Base-by-base conservation (phyloP, 2,329 filamentous ascomycete genomes). In the Colletotrichum sp. region DNA sequence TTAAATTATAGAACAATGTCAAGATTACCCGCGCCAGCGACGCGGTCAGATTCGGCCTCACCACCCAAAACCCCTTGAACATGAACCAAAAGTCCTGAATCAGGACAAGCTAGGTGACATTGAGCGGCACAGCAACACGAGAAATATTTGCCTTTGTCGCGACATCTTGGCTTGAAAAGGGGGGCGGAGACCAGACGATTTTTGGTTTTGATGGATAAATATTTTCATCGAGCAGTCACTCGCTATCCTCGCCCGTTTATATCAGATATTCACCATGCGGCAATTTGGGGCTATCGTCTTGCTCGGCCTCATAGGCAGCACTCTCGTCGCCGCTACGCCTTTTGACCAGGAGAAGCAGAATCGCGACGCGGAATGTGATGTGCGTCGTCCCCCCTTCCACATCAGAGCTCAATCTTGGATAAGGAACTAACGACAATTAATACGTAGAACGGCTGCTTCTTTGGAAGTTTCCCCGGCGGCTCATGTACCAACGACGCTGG, bases 341-440 rank as follows among this genome's bases (percentile, higher is more conserved):
- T 60, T 60, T 60, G 27, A 18, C 56, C 16, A 27, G 27, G 56
- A 30, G 56, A 27, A 60, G 27, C 56, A 60, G 25, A 60, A 60
- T 27, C 56, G 25, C 28, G 56, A 30, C 25, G 56, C 56, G 16
- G 56, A 60, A 60, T 32, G 27, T 16, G 56, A 60, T 60, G 27
- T 60, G 1, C 15, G 27, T 25, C 9, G 0, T 0, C 6, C 16
- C 1, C 7, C 7, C 2, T 60, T 1, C 16, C 56, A 3, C n/a
- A 18, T 60, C 0, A 3, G 9, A 13, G 28, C 9, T 15, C 2
- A n/a, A 0, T 60, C 27, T 30, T 4, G 2, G 2, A 52, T 13
- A n/a, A n/a, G 2, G 2, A 2, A 52, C 43, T 52, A 2, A 52
- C n/a, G 0, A 52, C 5, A 0, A 8, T 52, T 8, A 0, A 13